Base-by-base conservation (phyloP, 2,329 filamentous ascomycete genomes). In the Exophiala phaeomuriformis region DNA sequence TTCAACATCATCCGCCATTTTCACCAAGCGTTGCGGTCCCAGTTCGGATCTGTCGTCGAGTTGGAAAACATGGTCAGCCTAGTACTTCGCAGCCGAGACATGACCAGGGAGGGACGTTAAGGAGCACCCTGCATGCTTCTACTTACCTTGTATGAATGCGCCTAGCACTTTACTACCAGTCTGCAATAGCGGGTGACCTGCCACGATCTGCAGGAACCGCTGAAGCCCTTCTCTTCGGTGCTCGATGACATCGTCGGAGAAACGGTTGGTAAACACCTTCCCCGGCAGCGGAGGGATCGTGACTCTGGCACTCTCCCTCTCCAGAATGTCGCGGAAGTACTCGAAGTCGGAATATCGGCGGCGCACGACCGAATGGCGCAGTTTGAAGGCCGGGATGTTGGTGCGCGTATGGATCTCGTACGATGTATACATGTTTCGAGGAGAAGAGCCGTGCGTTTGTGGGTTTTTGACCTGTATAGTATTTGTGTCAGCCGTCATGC, bases 301-400 rank as follows among this genome's bases (percentile, higher is more conserved):
- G 54, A 98, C 93, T 47, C 61, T 53, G 54, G 90, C 90, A 64
- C 83, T 88, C 75, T 98, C 93, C 64, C 93, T 85, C 80, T 98
- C 93, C 56, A 98, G 82, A 60, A 97, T 95, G 72, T 98, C 93
- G 68, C 93, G 88, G 72, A 98, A 98, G 75, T 95, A 91, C 75
- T 98, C 93, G 70, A 98, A 98, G 72, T 98, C 93, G 53, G 86
- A 93, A 77, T 98, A 98, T 49, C 93, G 88, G 59, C 93, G 84
- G 63, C 90, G 89, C 58, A 98, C 93, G 63, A 84, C 82, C 61
- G 84, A 90, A 69, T 87, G 82, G 63, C 90, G 89, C 64, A 96
- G 83, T 77, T 97, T 97, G 81, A 98, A 98, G 64, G 93, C 90
- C 54, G 93, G 93, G 68, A 98, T 98, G 75, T 98, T 98, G 73